Conservation (phyloP, 306 rosid genomes). For the Vigna mungo region DNA sequence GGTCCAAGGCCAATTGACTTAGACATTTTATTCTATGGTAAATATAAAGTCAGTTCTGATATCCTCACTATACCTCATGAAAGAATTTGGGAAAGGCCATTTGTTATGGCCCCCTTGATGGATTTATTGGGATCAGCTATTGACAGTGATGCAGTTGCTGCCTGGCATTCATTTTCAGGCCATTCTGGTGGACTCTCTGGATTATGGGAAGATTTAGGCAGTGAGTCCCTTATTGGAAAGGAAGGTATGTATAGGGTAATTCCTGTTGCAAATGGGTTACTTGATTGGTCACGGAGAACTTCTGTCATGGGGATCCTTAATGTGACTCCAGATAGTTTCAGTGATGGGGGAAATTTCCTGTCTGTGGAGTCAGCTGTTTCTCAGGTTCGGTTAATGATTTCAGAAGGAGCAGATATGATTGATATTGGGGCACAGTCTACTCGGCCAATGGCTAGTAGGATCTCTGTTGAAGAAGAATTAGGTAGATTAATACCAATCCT, state of each 20-base stretch:
- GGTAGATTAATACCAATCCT: conserved; percentile 78
- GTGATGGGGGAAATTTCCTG: conserved; percentile 82
- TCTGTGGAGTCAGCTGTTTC: conserved; percentile 71
- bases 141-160: conserved; percentile 68
- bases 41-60: conserved; percentile 65
- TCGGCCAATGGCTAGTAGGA: conserved; percentile 70
- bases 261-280: conserved; percentile 67
- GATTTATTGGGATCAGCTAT: conserved; percentile 76
- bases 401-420: conserved; percentile 87
- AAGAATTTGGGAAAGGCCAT: conserved; percentile 95
- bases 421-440: conserved; percentile 96
- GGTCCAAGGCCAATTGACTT: conserved; percentile 96
- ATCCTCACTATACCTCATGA: conserved; percentile 82
- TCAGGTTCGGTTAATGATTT: conserved; percentile 77
- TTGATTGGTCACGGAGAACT: conserved; percentile 79
- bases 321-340: conserved; percentile 93
- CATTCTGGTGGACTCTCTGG: conserved; percentile 65
- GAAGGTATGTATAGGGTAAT: conserved; percentile 86
- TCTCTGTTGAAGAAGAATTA: conserved; percentile 79
- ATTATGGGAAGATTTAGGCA: conserved; percentile 81
- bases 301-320: conserved; percentile 86
- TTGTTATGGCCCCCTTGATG: conserved; percentile 89
- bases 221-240: conserved; percentile 77
- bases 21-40: conserved; percentile 89
- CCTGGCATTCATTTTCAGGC: conserved; percentile 83